Base-by-base conservation (phyloP, 2,329 filamentous ascomycete species). In the Penicillium aurantiogriseum region DNA sequence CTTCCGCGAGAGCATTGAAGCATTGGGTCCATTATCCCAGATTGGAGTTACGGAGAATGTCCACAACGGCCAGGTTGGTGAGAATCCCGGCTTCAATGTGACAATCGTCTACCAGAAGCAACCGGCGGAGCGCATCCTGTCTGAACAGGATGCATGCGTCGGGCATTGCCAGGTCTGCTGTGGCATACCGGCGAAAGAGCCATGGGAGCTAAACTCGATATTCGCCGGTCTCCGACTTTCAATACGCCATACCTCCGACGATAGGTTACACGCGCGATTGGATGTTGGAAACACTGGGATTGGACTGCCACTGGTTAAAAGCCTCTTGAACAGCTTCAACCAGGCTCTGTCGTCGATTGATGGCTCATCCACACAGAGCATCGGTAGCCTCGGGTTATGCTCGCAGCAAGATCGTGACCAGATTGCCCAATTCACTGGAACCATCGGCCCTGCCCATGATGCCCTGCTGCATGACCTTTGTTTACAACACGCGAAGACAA, bases 381-480 rank as follows among this genome's bases (percentile, higher is more conserved):
- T 63, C 11, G 52, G 58, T 8, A 45, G 43, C 9, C 51, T 65
- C 2, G 55, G 63, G 3, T 17, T 65, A 9, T 65, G 62, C 38
- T 57, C 60, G 1, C 35, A 35, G 8, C 55, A 63, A 40, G 57
- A 65, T 27, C 56, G 47, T 5, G 33, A 43, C 1, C 54, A 47
- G 23, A 56, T 65, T 13, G n/a, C 48, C 17, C 35, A 52, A 10
- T 57, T 63, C n/a, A 64, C 62, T 5, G 36, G 39, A 35, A 25
- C n/a, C n/a, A 43, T 58, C 19, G 52, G 50, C 2, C 54, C 59
- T 1, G 15, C 48, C 1, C 51, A 59, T 21, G 49, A 64, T 50
- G 47, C 35, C 5, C 42, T 64, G 5, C n/a, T 64, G 3, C 62
- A 64, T 35, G 62, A 63, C 17, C 57, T 64, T 3, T 63, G 56